Evolutionary conservation across 495 filamentous ascomycete species (phyloP), one percentile per base, ranked within the genome.

Genomic region (Daldinia concentrica): DNA sequence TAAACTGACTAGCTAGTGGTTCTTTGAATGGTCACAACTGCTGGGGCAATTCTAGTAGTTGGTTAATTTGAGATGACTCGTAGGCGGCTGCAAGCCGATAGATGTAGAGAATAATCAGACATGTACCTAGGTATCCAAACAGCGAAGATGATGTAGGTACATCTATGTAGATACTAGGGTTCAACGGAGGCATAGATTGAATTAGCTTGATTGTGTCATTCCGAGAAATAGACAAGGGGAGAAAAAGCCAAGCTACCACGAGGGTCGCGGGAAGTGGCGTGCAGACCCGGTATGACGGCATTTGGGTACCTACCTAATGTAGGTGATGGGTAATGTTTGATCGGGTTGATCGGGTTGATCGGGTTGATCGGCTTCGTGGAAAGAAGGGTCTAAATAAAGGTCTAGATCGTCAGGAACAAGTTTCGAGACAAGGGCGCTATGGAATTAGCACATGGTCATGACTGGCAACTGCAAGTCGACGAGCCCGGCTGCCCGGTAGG

Each of bases 241-340:
- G 1, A 7, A 17, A 48, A 54, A 54, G 64, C 50, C 51, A 66
- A 63, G 62, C 62, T 66, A 48, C 14, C 27, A 60, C 62, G 17
- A 54, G 27, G 64, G 55, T 59, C 37, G 54, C 51, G 52, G 71
- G 59, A 54, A 62, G 59, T 65, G 65, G 26, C 37, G 24, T 68
- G 70, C 65, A 73, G 65, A 68, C 56, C 64, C 57, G 61, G 71
- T 73, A 66, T 69, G 71, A 73, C 71, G 66, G 71, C 62, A 73
- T 66, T 59, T 39, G 65, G 62, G 66, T 52, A 52, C 17, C n/a
- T 45, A 45, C 41, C 41, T 45, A 45, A 48, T 17, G n/a, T 48
- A 9, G 19, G 9, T 24, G 43, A 48, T 41, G 39, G 39, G 39
- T 36, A 14, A 32, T 64, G 56, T 56, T 61, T 65, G 70, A 60